Base-by-base conservation (phyloP, 805 yeast species). In the Schwanniomyces occidentalis region DNA sequence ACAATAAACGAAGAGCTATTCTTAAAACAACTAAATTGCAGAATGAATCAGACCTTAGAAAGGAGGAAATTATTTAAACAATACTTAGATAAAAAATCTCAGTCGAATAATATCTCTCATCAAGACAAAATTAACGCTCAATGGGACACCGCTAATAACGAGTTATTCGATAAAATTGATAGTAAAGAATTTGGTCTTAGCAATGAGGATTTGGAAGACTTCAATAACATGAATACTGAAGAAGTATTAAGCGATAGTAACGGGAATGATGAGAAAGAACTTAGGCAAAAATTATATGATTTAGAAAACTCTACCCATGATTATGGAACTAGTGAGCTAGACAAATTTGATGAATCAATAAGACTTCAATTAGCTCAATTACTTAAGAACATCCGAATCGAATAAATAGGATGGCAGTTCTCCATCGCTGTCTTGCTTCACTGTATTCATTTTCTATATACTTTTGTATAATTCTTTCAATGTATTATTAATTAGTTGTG, bases 61-160 rank as follows among this genome's bases (percentile, higher is more conserved):
- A 74, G 69, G 45, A 54, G 77, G 29, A 38, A 52, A 16, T 38
- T 65, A 8, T 71, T 67, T 45, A 64, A 65, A 29, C 57, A 62
- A 12, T 54, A 62, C 35, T 52, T 63, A 19, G 52, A 47, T 16
- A 36, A 31, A 8, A 45, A 57, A 32, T 42, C 63, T 3, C 14
- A 38, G n/a, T 4, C 30, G 16, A 15, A 17, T 8, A 32, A 23
- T 16, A 27, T 32, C 12, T 16, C 41, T 13, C 35, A 39, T 18
- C 49, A 52, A 19, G 53, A 49, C 5, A 42, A 46, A 6, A 44
- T 64, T 5, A 62, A 61, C 19, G 31, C 57, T 8, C 61, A 69
- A 27, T 76, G 81, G 81, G 66, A 71, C 9, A 56, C 57, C 28
- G 54, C 74, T 13, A 70, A 75, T 40, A 45, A 54, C 2, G 46